Evolutionary conservation across 2,329 filamentous ascomycete genomes (phyloP).

Genomic region (Fusarium proliferatum): DNA sequence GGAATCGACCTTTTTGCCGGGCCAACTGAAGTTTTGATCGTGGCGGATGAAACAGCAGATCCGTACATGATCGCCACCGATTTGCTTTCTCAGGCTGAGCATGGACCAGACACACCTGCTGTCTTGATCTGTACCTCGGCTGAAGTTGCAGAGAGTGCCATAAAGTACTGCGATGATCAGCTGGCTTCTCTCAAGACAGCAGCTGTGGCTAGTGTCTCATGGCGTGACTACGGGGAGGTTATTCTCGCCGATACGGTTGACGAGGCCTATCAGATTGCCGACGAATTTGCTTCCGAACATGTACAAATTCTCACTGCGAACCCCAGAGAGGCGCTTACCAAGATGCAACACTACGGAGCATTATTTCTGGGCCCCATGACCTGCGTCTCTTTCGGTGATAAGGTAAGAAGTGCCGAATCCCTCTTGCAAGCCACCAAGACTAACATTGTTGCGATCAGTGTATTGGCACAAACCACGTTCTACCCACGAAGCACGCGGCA

Average conservation of each 20-base stretch:
- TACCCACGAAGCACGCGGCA: not conserved
- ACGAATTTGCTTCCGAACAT: slow-evolving; percentile 1
- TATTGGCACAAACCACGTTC: not conserved
- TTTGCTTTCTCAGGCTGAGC: slow-evolving; percentile 2
- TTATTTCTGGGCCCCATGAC: not conserved
- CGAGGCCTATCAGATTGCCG: not conserved
- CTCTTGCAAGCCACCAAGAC: rapidly evolving
- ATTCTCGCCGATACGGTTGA: not conserved
- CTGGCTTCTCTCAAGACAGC: not conserved
- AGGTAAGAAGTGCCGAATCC: not conserved
- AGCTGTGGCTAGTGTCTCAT: not conserved
- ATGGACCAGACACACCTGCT: not conserved
- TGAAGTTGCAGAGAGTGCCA: not conserved
- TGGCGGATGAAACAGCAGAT: not conserved
- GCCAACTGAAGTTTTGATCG: not conserved
- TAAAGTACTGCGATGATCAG: not conserved
- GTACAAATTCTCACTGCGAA: not conserved
- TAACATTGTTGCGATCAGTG: not conserved
- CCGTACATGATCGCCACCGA: not conserved
- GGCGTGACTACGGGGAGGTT: not conserved
- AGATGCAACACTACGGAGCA: not conserved
- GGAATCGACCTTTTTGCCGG: slow-evolving; percentile 1
- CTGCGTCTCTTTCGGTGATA: not conserved
- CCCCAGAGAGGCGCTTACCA: not conserved
- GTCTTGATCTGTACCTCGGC: not conserved